phyloP scores from a whole-genome alignment of 495 filamentous ascomycete species.

The Penicillium cinerascens region DNA sequence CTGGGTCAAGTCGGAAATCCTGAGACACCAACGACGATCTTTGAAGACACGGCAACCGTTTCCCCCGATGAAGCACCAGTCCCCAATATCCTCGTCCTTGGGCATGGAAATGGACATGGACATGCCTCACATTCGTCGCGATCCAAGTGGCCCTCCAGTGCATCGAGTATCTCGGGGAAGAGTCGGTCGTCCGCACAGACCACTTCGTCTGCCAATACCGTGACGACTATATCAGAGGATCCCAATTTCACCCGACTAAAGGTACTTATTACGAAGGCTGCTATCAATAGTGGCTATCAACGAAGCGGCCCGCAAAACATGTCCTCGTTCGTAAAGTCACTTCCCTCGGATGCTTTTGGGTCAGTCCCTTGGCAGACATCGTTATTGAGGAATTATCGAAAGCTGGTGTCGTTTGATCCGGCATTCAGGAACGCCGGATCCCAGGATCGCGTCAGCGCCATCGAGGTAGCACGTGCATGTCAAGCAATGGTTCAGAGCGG shows the following conservation, averaged over 20 bases:
- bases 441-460: slow-evolving; percentile 55
- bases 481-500: slow-evolving; percentile 65
- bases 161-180: slow-evolving; percentile 66
- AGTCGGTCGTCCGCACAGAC: slow-evolving; percentile 67
- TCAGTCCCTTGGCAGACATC: slow-evolving; percentile 62
- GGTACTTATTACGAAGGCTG: slow-evolving; percentile 74
- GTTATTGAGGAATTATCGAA: slow-evolving; percentile 73
- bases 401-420: slow-evolving; percentile 65
- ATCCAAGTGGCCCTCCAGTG: slow-evolving; percentile 69
- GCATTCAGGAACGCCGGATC: slow-evolving; percentile 58
- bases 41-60: slow-evolving; percentile 75
- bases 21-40: slow-evolving; percentile 89
- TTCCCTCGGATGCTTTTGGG: slow-evolving; percentile 76
- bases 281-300: slow-evolving; percentile 71
- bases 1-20: slow-evolving; percentile 50
- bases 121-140: slow-evolving; percentile 23
- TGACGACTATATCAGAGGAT: slow-evolving; percentile 64
- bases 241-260: slow-evolving; percentile 70
- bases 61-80: slow-evolving; percentile 73
- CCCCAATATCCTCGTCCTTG: slow-evolving; percentile 83
- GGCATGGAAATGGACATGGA: slow-evolving; percentile 40
- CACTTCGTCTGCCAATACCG: slow-evolving; percentile 68
- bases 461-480: slow-evolving; percentile 72
- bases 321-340: slow-evolving; percentile 67
- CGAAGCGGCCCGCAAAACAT: slow-evolving; percentile 46